A percentile compares a stretch with the other conserved stretches of the same genome.
These are phyloP conservation scores for Coemansia sp. DNA, from an alignment of 192 early-diverging fungal species.

Conservation along the genomic window DNA sequence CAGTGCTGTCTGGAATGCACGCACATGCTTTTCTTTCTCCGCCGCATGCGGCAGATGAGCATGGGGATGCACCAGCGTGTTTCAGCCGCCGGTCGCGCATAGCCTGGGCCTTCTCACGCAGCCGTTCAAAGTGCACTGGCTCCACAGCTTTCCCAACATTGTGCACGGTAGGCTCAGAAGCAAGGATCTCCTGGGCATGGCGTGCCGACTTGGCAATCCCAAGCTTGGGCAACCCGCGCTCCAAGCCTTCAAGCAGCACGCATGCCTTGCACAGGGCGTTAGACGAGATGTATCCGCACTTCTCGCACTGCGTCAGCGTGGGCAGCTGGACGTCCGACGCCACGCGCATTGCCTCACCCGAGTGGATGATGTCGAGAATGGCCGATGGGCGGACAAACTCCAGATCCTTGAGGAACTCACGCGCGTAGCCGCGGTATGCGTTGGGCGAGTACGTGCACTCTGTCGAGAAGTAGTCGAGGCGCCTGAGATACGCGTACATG, in stretches of 20 bases:
- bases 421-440: constrained; percentile 93
- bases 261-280: constrained; percentile 95
- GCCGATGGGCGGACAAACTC: constrained; percentile 84
- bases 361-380: constrained; percentile 95
- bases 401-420: constrained; percentile 93
- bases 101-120: constrained; percentile 30
- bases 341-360: constrained; percentile 85
- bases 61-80: not conserved
- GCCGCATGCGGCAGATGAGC: constrained; percentile 7
- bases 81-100: constrained; percentile 21
- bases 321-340: constrained; percentile 66
- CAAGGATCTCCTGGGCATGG: constrained; percentile 7
- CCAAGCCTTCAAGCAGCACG: constrained; percentile 87
- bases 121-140: constrained; percentile 44
- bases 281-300: constrained; percentile 95
- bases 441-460: constrained; percentile 98
- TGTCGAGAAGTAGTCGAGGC: constrained; percentile 97
- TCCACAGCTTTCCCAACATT: constrained; percentile 14
- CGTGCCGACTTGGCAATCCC: constrained; percentile 43
- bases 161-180: not conserved
- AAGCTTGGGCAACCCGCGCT: constrained; percentile 80
- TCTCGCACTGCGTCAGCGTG: constrained; percentile 65
- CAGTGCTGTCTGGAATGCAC: not conserved
- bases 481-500: constrained; percentile 98
- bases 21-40: not conserved